Percentiles rank a stretch among this genome's conserved stretches.
phyloP scores from a whole-genome alignment of 1,139 yeast species.

The Magnusiomyces ingens region DNA sequence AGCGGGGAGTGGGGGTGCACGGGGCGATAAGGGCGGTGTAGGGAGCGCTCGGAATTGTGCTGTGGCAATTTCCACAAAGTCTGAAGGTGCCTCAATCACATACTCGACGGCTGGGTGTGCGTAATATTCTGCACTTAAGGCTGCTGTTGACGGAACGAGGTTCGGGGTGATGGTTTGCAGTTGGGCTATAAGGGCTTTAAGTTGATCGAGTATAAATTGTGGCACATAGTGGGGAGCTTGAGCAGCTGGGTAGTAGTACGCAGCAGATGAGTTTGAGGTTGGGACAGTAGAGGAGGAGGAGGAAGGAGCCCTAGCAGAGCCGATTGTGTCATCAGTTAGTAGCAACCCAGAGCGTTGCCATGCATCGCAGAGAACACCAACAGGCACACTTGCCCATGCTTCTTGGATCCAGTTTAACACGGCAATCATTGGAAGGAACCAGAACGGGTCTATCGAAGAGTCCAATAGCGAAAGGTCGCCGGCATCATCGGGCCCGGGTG shows the following conservation, averaged over 20 bases:
- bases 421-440: too few species aligned
- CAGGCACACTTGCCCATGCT: slow-evolving; percentile 12
- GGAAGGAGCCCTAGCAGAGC: background rate
- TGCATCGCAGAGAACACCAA: slow-evolving; percentile 7
- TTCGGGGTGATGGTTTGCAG: background rate
- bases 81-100: slow-evolving; percentile 10
- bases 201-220: background rate
- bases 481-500: too few species aligned
- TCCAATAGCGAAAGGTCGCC: too few species aligned
- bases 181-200: background rate
- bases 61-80: slow-evolving; percentile 13
- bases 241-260: background rate
- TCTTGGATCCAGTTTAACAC: slow-evolving; percentile 13
- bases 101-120: slow-evolving; percentile 11
- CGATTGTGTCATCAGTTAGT: background rate
- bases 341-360: slow-evolving; percentile 14
- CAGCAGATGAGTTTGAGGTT: background rate
- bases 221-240: background rate
- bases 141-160: slow-evolving; percentile 1
- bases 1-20: too few species aligned
- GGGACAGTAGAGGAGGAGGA: background rate
- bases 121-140: slow-evolving; percentile 5
- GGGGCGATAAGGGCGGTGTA: too few species aligned
- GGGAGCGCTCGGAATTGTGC: slow-evolving; percentile 8
- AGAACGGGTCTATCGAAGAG: too few species aligned